Base-by-base conservation (phyloP, 2,329 filamentous ascomycete species). In the Aaosphaeria arxii region DNA sequence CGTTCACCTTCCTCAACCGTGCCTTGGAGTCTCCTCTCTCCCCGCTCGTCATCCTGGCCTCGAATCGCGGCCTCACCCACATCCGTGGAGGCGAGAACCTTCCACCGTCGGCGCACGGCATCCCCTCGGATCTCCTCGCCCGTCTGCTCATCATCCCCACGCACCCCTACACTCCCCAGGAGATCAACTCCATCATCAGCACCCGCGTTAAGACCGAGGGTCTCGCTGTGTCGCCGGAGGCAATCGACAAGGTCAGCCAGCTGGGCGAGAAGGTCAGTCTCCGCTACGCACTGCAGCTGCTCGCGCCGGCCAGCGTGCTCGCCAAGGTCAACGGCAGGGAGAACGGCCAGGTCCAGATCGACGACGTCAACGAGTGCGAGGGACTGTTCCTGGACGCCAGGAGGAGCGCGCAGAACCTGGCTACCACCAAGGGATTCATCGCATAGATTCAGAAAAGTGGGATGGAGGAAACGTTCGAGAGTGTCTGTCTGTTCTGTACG, bases 1-100 rank as follows among this genome's bases (percentile, higher is more conserved):
- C 91, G 78, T 99, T 97, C 76, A 97, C 94, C 58, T 99, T 96
- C 75, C 85, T 99, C 66, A 97, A 97, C 79, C 89, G 91, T 67
- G 94, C 94, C n/a, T 82, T 99, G 59, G 94, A 99, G 79, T 91
- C 89, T 47, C 83, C 86, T 57, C 95, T 99, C 65, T 92, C 92
- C 1, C 94, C 94, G 49, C 96, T 99, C 65, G 94, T 99, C 52
- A 94, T 99, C 58, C 86, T 99, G 52, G 94, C 94, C 50, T 97
- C 94, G 39, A 99, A 99, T 77, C 87, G 94, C 63, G 94, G 94
- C 70, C 87, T 91, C 78, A 92, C 89, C 56, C 88, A 90, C 56
- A 94, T 99, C 67, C 89, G 91, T 61, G 92, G 92, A 66, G 82
- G 87, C 60, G 83, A 89, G 70, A 80, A 88, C 60, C 59, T 72